Conservation (phyloP, 768 basidiomycete genomes). For the Asterophora lycoperdoides region DNA sequence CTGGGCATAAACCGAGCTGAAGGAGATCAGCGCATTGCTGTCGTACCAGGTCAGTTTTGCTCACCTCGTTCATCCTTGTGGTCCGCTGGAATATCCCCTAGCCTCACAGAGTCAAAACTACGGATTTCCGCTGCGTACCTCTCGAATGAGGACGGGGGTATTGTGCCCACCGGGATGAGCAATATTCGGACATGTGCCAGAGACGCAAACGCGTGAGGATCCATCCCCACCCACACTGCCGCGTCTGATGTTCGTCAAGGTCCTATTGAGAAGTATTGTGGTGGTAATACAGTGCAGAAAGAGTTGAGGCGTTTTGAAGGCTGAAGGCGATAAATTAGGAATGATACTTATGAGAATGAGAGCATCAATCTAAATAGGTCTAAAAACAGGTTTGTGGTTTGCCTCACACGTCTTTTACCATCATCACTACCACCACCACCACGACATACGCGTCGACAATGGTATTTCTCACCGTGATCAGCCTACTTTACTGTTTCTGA, state of each 20-base stretch:
- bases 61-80: slow-evolving; percentile 72
- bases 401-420: slow-evolving; percentile 6
- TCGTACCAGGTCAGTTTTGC: slow-evolving; percentile 14
- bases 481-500: slow-evolving; percentile 6
- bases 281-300: neutral
- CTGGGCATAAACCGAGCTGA: slow-evolving; percentile 81
- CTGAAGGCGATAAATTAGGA: neutral
- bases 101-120: slow-evolving; percentile 65
- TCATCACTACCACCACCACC: slow-evolving; percentile 7
- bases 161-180: slow-evolving; percentile 79
- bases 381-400: too few relatives aligned
- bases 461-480: slow-evolving; percentile 11
- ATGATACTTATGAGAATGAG: too few relatives aligned
- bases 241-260: neutral
- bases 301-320: neutral
- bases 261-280: neutral
- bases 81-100: slow-evolving; percentile 81
- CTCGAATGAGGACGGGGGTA: slow-evolving; percentile 66
- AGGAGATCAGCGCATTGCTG: slow-evolving; percentile 22
- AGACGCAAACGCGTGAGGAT: slow-evolving; percentile 69
- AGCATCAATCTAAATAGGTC: too few relatives aligned
- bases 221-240: slow-evolving; percentile 42
- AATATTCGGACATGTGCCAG: slow-evolving; percentile 84
- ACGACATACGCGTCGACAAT: slow-evolving; percentile 6
- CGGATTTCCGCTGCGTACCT: slow-evolving; percentile 71